Evolutionary conservation across 2,329 filamentous ascomycete genomes (phyloP).

Genomic region (Botrytis fragariae): DNA sequence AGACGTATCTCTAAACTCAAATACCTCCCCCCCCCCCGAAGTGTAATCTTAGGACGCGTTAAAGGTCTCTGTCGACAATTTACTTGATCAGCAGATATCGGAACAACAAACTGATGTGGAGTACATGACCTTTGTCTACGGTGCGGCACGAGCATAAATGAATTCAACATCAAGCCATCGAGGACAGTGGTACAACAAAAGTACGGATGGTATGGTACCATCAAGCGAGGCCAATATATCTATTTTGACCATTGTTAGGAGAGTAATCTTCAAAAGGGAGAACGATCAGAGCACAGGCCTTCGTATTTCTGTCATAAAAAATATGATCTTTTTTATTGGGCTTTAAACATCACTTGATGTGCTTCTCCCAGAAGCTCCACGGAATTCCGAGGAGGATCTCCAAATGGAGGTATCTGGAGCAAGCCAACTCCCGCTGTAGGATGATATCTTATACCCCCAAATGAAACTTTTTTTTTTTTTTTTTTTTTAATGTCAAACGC

Average conservation of each 20-base stretch:
- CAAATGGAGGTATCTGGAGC: not conserved
- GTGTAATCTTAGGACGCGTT: not conserved
- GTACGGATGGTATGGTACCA: not conserved
- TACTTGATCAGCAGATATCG: not conserved
- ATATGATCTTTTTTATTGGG: not conserved
- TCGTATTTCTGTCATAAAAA: not conserved
- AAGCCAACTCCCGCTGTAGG: not conserved
- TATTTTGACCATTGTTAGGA: not conserved
- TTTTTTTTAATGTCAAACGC: not conserved
- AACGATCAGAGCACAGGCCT: not conserved
- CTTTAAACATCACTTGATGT: conserved; percentile 1
- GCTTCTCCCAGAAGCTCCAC: not conserved
- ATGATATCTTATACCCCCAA: not conserved
- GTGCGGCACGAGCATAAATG: not conserved
- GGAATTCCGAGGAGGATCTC: not conserved
- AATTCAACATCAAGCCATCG: not conserved
- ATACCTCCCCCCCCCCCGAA: not conserved
- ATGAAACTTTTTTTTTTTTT: not conserved
- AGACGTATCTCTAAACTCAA: not conserved
- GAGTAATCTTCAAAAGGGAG: not conserved
- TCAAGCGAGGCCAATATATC: not conserved
- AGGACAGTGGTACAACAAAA: fast-evolving
- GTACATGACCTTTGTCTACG: not conserved
- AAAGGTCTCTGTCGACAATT: not conserved
- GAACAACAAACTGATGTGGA: fast-evolving